phyloP scores from a whole-genome alignment of 805 yeast species.

The Ogataea nonfermentans region DNA sequence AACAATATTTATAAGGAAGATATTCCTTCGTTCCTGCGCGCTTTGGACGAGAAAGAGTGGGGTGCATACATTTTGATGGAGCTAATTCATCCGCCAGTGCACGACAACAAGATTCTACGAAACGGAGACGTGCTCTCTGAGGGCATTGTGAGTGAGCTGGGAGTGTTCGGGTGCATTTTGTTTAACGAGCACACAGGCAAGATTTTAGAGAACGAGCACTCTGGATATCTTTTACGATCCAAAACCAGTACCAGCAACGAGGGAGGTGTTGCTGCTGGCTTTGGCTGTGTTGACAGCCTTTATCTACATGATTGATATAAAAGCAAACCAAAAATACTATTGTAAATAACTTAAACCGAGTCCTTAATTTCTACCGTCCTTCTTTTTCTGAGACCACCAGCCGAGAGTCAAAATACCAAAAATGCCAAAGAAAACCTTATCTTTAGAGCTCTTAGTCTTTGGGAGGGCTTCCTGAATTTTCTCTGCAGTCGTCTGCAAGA shows the following conservation, averaged over 20 bases:
- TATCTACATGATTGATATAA: constrained; percentile 42
- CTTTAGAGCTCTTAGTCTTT: constrained; percentile 11
- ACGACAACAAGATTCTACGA: constrained; percentile 68
- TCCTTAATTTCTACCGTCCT: constrained; percentile 20
- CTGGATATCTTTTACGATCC: constrained; percentile 87
- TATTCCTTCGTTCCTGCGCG: constrained; percentile 69
- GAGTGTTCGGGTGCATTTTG: constrained; percentile 80
- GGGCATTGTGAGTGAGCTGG: constrained; percentile 84
- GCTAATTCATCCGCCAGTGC: constrained; percentile 73
- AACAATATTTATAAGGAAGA: constrained; percentile 86
- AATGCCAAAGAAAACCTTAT: constrained; percentile 26
- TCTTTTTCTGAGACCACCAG: constrained; percentile 34
- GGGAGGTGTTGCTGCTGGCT: constrained; percentile 99
- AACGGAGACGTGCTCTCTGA: constrained; percentile 62
- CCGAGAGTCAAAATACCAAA: constrained; percentile 29
- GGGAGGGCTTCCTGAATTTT: constrained; percentile 6
- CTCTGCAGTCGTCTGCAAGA: constrained; percentile 9
- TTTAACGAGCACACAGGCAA: constrained; percentile 65
- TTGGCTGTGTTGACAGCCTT: constrained; percentile 91
- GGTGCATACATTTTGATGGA: constrained; percentile 93
- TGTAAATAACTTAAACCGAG: not conserved
- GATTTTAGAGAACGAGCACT: constrained; percentile 58
- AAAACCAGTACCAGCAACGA: constrained; percentile 86
- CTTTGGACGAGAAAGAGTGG: constrained; percentile 71
- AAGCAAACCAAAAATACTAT: constrained; percentile 3